phyloP scores from a whole-genome alignment of 139 green algal genomes.

The Microglena sp. region DNA sequence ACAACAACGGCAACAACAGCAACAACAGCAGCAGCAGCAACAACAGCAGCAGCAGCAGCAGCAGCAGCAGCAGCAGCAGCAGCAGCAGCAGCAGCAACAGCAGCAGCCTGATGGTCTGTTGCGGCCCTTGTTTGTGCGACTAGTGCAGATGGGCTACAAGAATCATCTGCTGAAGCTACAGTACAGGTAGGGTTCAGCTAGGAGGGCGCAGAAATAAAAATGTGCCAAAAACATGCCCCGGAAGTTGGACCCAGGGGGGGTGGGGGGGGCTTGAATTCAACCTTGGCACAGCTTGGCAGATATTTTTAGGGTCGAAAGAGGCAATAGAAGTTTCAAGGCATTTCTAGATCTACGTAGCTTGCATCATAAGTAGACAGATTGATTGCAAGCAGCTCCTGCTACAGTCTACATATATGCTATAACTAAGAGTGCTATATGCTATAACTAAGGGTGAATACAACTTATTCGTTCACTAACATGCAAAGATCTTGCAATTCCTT shows the following conservation, averaged over 20 bases:
- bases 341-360: not conserved
- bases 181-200: conserved; percentile 40
- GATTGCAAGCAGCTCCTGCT: not conserved
- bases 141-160: conserved; percentile 44
- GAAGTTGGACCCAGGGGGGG: not conserved
- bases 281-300: not conserved
- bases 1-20: conserved; percentile 4
- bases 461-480: too few species aligned
- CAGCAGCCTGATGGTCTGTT: conserved; percentile 38
- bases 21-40: not conserved
- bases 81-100: not conserved
- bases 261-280: not conserved
- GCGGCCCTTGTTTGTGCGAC: conserved; percentile 68
- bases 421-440: too few species aligned
- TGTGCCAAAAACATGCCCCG: not conserved
- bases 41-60: too few species aligned
- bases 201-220: too few species aligned
- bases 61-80: not conserved
- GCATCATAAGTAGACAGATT: not conserved
- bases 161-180: conserved; percentile 61
- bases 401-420: too few species aligned
- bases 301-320: too few species aligned
- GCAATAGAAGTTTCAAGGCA: not conserved
- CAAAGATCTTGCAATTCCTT: too few species aligned
- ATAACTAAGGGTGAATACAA: too few species aligned